Evolutionary conservation across 306 rosid genomes (phyloP), one percentile per base, ranked within the genome.

Genomic region (Cucumis cinereus): DNA sequence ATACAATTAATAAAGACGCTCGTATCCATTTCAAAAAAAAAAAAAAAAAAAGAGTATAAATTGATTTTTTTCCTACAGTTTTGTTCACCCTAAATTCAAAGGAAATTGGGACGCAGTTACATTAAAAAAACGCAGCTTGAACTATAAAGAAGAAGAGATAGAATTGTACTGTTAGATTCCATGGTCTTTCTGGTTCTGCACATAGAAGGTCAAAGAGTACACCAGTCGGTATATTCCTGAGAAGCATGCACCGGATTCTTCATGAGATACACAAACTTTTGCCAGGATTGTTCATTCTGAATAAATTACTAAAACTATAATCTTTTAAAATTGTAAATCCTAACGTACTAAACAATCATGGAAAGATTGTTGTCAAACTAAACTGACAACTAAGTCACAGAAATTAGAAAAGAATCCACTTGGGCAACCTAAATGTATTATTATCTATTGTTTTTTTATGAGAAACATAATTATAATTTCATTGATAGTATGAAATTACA

Each of bases 171-270:
- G 88, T 94, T 73, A 94, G 77, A 88, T 88, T 89, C 99, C 99
- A 94, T 22, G 99, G 99, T 75, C 99, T 84, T 85, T 94, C 92
- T 26, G 99, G 93, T 79, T 94, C 95, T 8, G 79, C 88, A 60
- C 92, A 94, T 16, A 94, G 83, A 76, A 91, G 97, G 87, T 94
- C 99, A 71, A 94, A 94, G n/a, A 94, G 93, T 84, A 94, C 97
- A 64, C 99, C 99, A 0, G 95, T 92, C 1, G 99, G 99, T 79
- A 94, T 84, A 77, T 89, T 81, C 98, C 98, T 93, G 76, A 47
- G 47, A 73, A 58, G 53, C 16, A 15, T 40, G 36, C 57, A 76
- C 52, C 79, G 43, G 23, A 41, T 38, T 22, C 15, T 43, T 24
- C 49, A 53, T 33, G 47, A 73, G 77, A n/a, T n/a, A 26, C 59